A percentile compares a stretch with the other conserved stretches of the same genome.
phyloP scores from a whole-genome alignment of 768 basidiomycete genomes.

The Symmetrospora coprosmae region DNA sequence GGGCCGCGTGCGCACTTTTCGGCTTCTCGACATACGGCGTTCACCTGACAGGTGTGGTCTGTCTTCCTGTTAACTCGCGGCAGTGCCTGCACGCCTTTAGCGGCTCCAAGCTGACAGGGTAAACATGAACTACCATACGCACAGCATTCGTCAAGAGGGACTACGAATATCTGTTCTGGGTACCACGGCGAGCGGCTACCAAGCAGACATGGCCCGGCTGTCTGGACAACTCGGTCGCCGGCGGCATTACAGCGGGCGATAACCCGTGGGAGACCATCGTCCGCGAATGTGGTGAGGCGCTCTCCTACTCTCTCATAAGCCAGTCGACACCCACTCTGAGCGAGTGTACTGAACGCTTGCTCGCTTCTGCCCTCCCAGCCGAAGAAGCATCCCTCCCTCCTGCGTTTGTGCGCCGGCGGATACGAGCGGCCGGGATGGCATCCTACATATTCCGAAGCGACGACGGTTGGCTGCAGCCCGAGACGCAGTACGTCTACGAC shows the following conservation, averaged over 20 bases:
- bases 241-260: constrained; percentile 75
- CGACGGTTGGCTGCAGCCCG: constrained; percentile 65
- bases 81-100: too few species aligned
- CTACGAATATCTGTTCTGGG: constrained; percentile 58
- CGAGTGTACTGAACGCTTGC: too few species aligned
- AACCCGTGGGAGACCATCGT: constrained; percentile 57
- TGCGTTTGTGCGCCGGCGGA: constrained; percentile 48
- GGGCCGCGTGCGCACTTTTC: constrained; percentile 74
- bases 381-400: constrained; percentile 78
- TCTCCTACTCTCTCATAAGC: neutral
- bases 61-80: too few species aligned
- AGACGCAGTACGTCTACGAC: constrained; percentile 81
- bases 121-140: too few species aligned
- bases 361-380: constrained; percentile 68
- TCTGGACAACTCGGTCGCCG: constrained; percentile 73
- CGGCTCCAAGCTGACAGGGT: too few species aligned
- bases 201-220: constrained; percentile 88
- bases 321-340: neutral
- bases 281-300: constrained; percentile 51
- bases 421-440: constrained; percentile 52
- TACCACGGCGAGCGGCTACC: constrained; percentile 65
- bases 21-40: constrained; percentile 83
- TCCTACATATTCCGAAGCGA: constrained; percentile 67
- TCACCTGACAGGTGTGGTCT: constrained; percentile 52
- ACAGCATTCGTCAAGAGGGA: constrained; percentile 38